Percentiles rank a stretch among this genome's conserved stretches.
phyloP scores from a whole-genome alignment of 768 basidiomycete genomes.

The Harrya chromipes region DNA sequence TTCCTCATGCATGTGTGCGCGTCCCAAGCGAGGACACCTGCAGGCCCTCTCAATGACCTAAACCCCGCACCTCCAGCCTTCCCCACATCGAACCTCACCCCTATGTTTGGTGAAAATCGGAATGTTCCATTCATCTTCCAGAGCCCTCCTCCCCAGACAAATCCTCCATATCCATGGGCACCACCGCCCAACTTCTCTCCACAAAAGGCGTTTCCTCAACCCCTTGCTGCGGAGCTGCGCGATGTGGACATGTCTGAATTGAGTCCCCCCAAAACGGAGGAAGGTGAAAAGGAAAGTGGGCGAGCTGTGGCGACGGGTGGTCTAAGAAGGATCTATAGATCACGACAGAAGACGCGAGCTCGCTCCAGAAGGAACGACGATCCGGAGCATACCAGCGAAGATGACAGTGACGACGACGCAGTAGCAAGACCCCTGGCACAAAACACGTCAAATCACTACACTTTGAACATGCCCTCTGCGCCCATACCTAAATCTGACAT shows the following conservation, averaged over 20 bases:
- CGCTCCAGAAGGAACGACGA: constrained; percentile 26
- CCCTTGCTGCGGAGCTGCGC: constrained; percentile 43
- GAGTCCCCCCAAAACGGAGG: constrained; percentile 55
- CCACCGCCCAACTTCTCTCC: constrained; percentile 62
- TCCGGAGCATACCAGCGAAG: constrained; percentile 40
- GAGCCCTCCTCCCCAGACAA: constrained; percentile 43
- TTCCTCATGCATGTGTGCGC: constrained; percentile 12
- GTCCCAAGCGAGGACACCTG: constrained; percentile 28
- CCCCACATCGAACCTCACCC: constrained; percentile 37
- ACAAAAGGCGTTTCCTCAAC: constrained; percentile 54
- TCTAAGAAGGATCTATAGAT: constrained; percentile 61
- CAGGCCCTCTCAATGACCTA: constrained; percentile 46
- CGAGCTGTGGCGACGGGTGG: constrained; percentile 62
- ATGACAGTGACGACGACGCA: constrained; percentile 48
- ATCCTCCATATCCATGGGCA: constrained; percentile 55
- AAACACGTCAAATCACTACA: constrained; percentile 76
- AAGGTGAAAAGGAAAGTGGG: constrained; percentile 37
- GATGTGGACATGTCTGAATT: constrained; percentile 77
- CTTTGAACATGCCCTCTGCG: constrained; percentile 72
- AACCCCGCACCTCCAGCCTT: constrained; percentile 34
- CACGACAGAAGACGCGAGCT: constrained; percentile 48
- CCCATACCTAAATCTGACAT: constrained; percentile 54
- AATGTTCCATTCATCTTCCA: constrained; percentile 75
- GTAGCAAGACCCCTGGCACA: constrained; percentile 40
- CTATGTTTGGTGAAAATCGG: constrained; percentile 61